Base-by-base conservation (phyloP, 495 filamentous ascomycete genomes). In the Platismatia glauca region DNA sequence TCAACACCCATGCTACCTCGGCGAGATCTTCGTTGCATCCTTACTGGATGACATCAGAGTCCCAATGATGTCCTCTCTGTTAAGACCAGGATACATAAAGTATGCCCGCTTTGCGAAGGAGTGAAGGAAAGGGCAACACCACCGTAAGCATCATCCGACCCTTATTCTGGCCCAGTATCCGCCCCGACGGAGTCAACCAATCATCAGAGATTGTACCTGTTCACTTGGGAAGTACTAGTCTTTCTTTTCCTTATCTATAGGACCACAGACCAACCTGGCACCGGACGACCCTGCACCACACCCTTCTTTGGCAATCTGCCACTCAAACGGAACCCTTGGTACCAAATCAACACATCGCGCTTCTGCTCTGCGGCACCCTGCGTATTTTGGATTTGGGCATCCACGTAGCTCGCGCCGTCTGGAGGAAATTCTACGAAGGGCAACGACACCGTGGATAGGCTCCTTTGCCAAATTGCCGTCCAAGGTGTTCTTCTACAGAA, bases 401-500 rank as follows among this genome's bases (percentile, higher is more conserved):
- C 50, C 50, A 33, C 27, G 15, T 18, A 20, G 16, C 15, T 53
- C n/a, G 29, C 20, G 7, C 16, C 4, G 50, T 53, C 31, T 53
- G 29, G 50, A 53, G 50, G 16, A 53, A 53, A 53, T 20, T 33
- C 50, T 53, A 53, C 50, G 50, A n/a, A n/a, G n/a, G n/a, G n/a
- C n/a, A n/a, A 53, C 6, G 50, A 16, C 50, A 20, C 15, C 50
- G 4, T 53, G 50, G 6, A 33, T 31, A 15, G 13, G 44, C 12
- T 18, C 48, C 3, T 27, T 24, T 9, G 7, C 2, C 44, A 48
- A 22, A 27, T 44, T 22, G 7, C 20, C 41, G 6, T 44, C n/a
- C 18, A 20, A n/a, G 18, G 16, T n/a, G 1, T 41, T 1, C 22
- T 44, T 44, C 13, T n/a, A 20, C 20, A 44, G n/a, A 0, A 31